phyloP scores from a whole-genome alignment of 2,329 filamentous ascomycete species.

The Scortechinia acanthostroma region DNA sequence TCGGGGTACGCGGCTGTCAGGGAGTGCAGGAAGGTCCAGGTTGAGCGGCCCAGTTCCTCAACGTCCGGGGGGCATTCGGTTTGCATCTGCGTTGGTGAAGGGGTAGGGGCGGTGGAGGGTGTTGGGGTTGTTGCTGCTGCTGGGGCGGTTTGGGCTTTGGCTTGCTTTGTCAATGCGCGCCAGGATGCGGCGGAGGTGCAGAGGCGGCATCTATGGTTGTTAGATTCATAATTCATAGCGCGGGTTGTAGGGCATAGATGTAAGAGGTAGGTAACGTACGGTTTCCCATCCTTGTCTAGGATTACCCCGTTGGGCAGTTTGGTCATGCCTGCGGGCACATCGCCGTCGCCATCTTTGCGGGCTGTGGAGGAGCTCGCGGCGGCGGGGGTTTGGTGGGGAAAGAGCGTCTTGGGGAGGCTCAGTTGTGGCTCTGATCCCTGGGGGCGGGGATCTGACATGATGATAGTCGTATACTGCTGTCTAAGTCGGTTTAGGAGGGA shows the following conservation, averaged over 20 bases:
- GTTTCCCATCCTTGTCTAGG: slow-evolving; percentile 37
- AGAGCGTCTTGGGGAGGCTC: too few species aligned
- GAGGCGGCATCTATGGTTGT: slow-evolving; percentile 29
- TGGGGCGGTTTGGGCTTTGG: slow-evolving; percentile 8
- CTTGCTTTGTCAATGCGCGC: slow-evolving; percentile 30
- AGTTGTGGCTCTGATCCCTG: too few species aligned
- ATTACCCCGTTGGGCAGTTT: slow-evolving; percentile 32
- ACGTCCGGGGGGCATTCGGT: slow-evolving; percentile 85
- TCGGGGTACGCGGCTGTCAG: slow-evolving; percentile 82
- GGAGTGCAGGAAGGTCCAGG: slow-evolving; percentile 89
- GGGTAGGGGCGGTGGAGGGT: slow-evolving; percentile 12
- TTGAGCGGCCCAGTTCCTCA: slow-evolving; percentile 74
- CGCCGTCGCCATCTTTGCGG: too few species aligned
- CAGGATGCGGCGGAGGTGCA: slow-evolving; percentile 36
- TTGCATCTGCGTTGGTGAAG: slow-evolving; percentile 21
- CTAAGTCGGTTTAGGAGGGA: too few species aligned
- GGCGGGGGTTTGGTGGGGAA: too few species aligned
- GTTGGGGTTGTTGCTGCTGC: not conserved
- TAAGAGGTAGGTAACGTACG: slow-evolving; percentile 19
- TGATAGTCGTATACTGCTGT: too few species aligned
- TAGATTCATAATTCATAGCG: not conserved
- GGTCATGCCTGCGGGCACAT: too few species aligned
- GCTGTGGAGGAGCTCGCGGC: too few species aligned
- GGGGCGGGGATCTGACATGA: too few species aligned
- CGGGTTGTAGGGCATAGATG: not conserved